Percentiles rank a stretch among this genome's conserved stretches.
Conservation (phyloP, 352 stramenopile species). For the Saprolegnia parasitica region DNA sequence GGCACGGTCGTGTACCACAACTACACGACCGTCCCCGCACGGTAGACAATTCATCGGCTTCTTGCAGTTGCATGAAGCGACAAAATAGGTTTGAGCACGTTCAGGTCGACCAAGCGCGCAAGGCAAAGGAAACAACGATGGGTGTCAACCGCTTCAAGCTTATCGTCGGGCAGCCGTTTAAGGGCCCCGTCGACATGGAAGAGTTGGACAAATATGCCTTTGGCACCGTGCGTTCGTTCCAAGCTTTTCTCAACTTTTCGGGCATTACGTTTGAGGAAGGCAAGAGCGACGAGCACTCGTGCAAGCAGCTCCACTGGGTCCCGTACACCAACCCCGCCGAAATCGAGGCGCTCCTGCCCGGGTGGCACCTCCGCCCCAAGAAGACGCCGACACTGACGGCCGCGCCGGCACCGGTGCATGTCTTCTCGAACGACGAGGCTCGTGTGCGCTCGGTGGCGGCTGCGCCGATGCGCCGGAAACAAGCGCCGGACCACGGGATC, state of each 20-base stretch:
- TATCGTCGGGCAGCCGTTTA: not conserved
- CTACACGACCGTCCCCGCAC: slow-evolving; percentile 30
- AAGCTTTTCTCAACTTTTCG: slow-evolving; percentile 19
- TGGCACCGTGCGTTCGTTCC: slow-evolving; percentile 9
- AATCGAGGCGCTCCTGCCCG: slow-evolving; percentile 8
- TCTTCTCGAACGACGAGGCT: not conserved
- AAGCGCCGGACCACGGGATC: slow-evolving; percentile 29
- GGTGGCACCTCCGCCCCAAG: not conserved
- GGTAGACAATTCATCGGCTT: slow-evolving; percentile 35
- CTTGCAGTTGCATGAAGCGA: no score
- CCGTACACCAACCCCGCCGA: slow-evolving; percentile 3
- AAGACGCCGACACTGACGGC: not conserved
- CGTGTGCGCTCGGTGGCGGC: not conserved
- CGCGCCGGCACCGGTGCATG: not conserved
- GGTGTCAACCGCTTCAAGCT: slow-evolving; percentile 12
- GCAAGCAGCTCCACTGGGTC: slow-evolving; percentile 24
- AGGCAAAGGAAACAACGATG: not conserved
- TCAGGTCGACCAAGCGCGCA: not conserved
- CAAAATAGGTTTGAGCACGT: slow-evolving; percentile 6
- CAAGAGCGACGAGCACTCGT: not conserved
- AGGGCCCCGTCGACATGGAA: not conserved
- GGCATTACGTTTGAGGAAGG: slow-evolving; percentile 14
- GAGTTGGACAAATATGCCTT: slow-evolving; percentile 15
- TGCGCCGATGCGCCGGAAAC: slow-evolving; percentile 11
- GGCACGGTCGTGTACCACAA: slow-evolving; percentile 56